Percentiles rank a stretch among this genome's conserved stretches.
Conservation (phyloP, 352 stramenopile species). For the Phytophthora cryptogea region DNA sequence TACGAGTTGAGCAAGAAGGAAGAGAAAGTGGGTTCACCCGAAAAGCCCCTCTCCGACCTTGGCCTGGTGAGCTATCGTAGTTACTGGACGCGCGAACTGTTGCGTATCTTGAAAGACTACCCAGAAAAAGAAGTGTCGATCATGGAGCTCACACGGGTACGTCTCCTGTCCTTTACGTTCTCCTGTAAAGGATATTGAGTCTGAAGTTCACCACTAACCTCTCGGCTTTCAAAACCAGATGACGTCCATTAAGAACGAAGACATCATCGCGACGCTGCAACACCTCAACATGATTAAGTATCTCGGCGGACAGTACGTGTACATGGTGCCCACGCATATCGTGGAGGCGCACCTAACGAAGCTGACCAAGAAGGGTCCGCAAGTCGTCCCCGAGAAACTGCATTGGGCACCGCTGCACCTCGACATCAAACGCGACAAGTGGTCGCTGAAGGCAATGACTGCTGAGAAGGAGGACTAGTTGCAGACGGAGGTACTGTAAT, state of each 20-base stretch:
- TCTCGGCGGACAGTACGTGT: slow-evolving; percentile 98
- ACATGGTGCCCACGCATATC: slow-evolving; percentile 93
- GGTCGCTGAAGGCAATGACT: slow-evolving; percentile 79
- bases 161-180: too few species aligned
- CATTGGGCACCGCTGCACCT: slow-evolving; percentile 84
- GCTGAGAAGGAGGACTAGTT: slow-evolving; percentile 76
- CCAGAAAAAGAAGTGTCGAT: slow-evolving; percentile 90
- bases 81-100: slow-evolving; percentile 98
- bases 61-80: slow-evolving; percentile 98
- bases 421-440: slow-evolving; percentile 88
- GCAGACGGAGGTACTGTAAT: slow-evolving; percentile 14
- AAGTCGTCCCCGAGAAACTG: slow-evolving; percentile 76
- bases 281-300: slow-evolving; percentile 99
- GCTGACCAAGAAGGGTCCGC: slow-evolving; percentile 76
- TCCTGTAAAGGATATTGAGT: slow-evolving; percentile 3
- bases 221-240: slow-evolving; percentile 32
- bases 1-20: slow-evolving; percentile 99
- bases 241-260: slow-evolving; percentile 95
- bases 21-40: slow-evolving; percentile 96
- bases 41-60: slow-evolving; percentile 99
- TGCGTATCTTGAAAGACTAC: slow-evolving; percentile 89
- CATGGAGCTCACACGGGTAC: slow-evolving; percentile 94
- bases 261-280: slow-evolving; percentile 98
- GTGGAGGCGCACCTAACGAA: slow-evolving; percentile 87
- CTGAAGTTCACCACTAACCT: neutral